These are phyloP conservation scores for Copromyces sp. DNA, from an alignment of 495 filamentous ascomycete species.

Conservation along the genomic window DNA sequence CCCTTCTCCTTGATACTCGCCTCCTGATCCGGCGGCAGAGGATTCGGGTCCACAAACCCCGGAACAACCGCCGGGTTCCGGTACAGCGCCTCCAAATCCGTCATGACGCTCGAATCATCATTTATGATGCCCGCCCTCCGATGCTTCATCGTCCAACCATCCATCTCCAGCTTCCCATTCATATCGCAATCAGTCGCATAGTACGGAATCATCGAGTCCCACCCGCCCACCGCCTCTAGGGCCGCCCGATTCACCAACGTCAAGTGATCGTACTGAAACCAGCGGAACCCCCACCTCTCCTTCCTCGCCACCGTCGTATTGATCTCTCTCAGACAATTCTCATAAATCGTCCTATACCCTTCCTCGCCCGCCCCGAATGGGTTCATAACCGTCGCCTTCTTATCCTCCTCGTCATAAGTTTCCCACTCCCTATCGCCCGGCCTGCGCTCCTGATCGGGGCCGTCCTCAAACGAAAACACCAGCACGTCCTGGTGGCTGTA, in stretches of 20 bases:
- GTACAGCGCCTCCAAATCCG: conserved; percentile 37
- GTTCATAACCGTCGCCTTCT: conserved; percentile 24
- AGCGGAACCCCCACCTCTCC: conserved; percentile 39
- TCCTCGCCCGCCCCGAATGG: conserved; percentile 19
- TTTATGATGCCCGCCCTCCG: conserved; percentile 38
- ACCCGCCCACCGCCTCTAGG: conserved; percentile 44
- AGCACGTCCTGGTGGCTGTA: conserved; percentile 49
- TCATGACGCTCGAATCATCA: conserved; percentile 37
- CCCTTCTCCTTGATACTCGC: conserved; percentile 5
- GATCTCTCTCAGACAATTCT: conserved; percentile 36
- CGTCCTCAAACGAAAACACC: conserved; percentile 42
- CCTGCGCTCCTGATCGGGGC: conserved; percentile 18
- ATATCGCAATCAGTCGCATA: conserved; percentile 53
- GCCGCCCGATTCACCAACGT: conserved; percentile 45
- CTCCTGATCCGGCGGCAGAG: conserved; percentile 14
- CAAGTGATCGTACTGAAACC: conserved; percentile 49
- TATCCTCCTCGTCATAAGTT: conserved; percentile 24
- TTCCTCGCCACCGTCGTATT: conserved; percentile 15
- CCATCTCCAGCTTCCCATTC: conserved; percentile 43
- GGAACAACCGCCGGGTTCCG: conserved; percentile 24
- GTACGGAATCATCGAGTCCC: conserved; percentile 52
- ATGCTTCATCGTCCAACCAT: conserved; percentile 34
- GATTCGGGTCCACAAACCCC: conserved; percentile 32
- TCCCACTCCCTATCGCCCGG: conserved; percentile 22
- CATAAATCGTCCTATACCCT: conserved; percentile 43